These are phyloP conservation scores for Pinus taeda DNA, from an alignment of 75 land plant species.

Conservation along the genomic window DNA sequence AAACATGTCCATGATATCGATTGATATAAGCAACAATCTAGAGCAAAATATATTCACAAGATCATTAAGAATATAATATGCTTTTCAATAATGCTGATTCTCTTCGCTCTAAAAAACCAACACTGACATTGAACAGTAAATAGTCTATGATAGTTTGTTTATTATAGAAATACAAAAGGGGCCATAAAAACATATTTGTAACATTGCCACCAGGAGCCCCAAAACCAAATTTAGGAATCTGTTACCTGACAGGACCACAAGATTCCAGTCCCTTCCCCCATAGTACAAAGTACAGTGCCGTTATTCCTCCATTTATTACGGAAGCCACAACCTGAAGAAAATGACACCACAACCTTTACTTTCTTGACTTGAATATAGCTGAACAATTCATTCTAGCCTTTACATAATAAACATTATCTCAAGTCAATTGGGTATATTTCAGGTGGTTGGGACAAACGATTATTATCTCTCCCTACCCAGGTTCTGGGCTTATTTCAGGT, in stretches of 20 bases:
- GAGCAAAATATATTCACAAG: too few relatives aligned
- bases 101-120: neutral
- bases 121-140: neutral
- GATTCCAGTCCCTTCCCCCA: slow-evolving; percentile 90
- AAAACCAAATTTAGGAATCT: slow-evolving; percentile 5
- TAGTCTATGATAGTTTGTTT: neutral
- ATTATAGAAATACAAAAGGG: neutral
- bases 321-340: slow-evolving; percentile 77
- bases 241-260: slow-evolving; percentile 89
- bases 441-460: too few relatives aligned
- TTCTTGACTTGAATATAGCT: neutral
- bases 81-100: neutral
- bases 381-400: neutral
- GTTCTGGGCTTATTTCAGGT: too few relatives aligned
- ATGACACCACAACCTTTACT: neutral
- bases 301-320: slow-evolving; percentile 85
- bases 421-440: too few relatives aligned
- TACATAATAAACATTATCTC: neutral
- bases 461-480: too few relatives aligned
- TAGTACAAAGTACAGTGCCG: slow-evolving; percentile 79
- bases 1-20: neutral
- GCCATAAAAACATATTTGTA: neutral
- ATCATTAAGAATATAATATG: neutral
- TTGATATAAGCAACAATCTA: neutral
- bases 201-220: neutral